Percentiles rank a stretch among this genome's conserved stretches.
Evolutionary conservation across 208 protist species (phyloP).

Genomic region (Balamuthia mandrillaris): DNA sequence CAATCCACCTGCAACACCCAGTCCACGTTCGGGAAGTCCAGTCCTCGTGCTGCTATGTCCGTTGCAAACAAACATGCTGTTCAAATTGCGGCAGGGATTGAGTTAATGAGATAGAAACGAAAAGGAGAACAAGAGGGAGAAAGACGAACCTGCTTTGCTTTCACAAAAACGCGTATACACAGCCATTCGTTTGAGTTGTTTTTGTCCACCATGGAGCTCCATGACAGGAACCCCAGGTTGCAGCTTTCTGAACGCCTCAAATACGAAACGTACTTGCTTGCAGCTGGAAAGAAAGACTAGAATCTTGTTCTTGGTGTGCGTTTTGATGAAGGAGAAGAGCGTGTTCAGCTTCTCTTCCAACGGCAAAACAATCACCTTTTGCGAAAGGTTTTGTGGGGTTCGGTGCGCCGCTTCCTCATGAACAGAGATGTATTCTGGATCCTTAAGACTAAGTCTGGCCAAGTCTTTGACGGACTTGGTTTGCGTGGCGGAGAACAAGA

Average conservation of each 20-base stretch:
- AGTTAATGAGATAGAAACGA: neutral
- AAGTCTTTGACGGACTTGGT: constrained; percentile 86
- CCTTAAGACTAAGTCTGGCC: constrained; percentile 48
- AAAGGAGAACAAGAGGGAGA: neutral
- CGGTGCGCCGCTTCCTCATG: constrained; percentile 73
- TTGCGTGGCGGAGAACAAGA: constrained; percentile 99
- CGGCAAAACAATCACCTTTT: constrained; percentile 87
- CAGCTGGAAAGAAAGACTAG: constrained; percentile 97
- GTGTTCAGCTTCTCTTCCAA: constrained; percentile 92
- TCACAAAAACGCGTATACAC: constrained; percentile 66
- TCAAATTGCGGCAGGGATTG: neutral
- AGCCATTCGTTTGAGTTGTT: constrained; percentile 69
- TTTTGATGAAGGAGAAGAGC: constrained; percentile 95
- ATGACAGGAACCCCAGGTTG: constrained; percentile 70
- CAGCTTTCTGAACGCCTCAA: constrained; percentile 70
- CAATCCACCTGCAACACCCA: constrained; percentile 98
- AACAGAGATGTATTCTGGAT: constrained; percentile 92
- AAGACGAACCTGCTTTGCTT: constrained; percentile 13
- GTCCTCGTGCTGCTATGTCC: constrained; percentile 81
- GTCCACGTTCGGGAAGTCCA: constrained; percentile 95
- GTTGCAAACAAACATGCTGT: constrained; percentile 71
- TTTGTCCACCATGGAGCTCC: constrained; percentile 74
- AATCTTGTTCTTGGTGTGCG: constrained; percentile 90
- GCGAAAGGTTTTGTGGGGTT: constrained; percentile 86
- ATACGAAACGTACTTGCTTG: constrained; percentile 84